phyloP scores from a whole-genome alignment of 108 stramenopile genomes.

The Aurantiochytrium sp. region DNA sequence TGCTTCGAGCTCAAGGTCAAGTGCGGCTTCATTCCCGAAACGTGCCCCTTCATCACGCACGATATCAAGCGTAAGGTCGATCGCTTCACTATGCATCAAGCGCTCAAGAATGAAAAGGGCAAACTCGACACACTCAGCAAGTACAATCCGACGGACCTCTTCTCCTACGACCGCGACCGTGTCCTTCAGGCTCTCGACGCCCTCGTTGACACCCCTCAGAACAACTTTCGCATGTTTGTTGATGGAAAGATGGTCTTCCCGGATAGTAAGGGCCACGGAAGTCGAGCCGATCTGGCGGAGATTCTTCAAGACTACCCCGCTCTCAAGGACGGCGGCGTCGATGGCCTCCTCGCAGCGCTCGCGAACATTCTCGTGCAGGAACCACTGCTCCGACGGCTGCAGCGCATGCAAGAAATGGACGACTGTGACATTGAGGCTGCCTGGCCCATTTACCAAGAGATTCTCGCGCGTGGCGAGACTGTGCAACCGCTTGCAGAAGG shows the following conservation, averaged over 20 bases:
- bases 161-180: not conserved
- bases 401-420: not conserved
- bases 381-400: not conserved
- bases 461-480: not conserved
- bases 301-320: not conserved
- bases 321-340: not conserved
- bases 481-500: not conserved
- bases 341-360: not conserved
- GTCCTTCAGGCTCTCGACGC: not conserved
- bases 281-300: not conserved
- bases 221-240: constrained; percentile 18
- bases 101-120: not conserved
- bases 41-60: not conserved
- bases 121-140: not conserved
- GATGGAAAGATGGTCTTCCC: not conserved
- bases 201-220: not conserved
- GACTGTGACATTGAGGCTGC: not conserved
- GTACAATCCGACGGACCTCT: not conserved
- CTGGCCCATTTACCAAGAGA: constrained; percentile 8
- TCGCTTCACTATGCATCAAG: not conserved
- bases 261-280: not conserved
- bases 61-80: not conserved
- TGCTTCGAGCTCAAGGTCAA: constrained; percentile 17
- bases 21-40: not conserved
- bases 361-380: not conserved